phyloP scores from a whole-genome alignment of 805 yeast genomes.

The Candida qinlingensis region DNA sequence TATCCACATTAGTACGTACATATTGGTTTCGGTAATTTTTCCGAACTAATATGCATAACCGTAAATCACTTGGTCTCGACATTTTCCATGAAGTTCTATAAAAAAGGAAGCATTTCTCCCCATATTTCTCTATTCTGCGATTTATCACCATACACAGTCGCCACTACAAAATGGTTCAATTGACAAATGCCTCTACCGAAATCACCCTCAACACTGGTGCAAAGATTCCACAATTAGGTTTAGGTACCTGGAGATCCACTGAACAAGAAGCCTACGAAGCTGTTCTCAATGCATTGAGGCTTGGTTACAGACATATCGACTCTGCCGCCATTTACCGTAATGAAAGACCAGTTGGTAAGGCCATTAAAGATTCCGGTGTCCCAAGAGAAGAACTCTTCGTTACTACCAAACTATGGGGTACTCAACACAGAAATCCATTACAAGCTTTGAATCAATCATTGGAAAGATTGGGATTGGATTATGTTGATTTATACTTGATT shows the following conservation, averaged over 20 bases:
- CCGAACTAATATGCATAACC: too few species aligned
- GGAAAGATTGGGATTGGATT: slow-evolving; percentile 60
- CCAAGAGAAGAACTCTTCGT: slow-evolving; percentile 61
- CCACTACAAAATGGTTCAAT: slow-evolving; percentile 4
- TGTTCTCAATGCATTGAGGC: slow-evolving; percentile 13
- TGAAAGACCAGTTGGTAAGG: slow-evolving; percentile 51
- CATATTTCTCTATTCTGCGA: too few species aligned
- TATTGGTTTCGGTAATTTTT: too few species aligned
- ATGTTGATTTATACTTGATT: slow-evolving; percentile 71
- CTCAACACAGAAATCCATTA: slow-evolving; percentile 38
- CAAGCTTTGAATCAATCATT: slow-evolving; percentile 55
- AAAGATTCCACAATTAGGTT: slow-evolving; percentile 47
- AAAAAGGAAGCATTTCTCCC: too few species aligned
- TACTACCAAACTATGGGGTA: slow-evolving; percentile 66
- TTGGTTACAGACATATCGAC: slow-evolving; percentile 62
- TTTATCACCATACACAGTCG: too few species aligned
- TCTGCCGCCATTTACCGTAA: slow-evolving; percentile 53
- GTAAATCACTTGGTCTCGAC: too few species aligned
- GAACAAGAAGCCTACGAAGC: slow-evolving; percentile 24
- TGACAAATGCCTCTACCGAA: slow-evolving; percentile 7
- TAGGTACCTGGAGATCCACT: slow-evolving; percentile 44
- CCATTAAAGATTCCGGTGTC: slow-evolving; percentile 48
- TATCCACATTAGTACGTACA: too few species aligned
- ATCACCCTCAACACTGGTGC: slow-evolving; percentile 42
- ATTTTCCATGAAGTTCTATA: too few species aligned